Conservation (phyloP, 169 alveolate species). For the Cytauxzoon felis region DNA sequence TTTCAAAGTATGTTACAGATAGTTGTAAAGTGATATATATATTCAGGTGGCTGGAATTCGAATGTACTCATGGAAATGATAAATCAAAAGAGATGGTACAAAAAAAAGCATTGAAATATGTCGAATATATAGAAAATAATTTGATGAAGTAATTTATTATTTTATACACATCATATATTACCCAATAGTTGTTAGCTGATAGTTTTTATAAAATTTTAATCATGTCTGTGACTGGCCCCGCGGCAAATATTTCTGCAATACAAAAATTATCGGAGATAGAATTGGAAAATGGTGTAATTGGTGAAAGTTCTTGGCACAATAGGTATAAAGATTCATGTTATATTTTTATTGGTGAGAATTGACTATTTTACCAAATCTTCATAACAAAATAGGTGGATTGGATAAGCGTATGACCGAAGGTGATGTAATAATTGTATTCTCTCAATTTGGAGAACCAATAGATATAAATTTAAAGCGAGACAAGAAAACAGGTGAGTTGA, state of each 20-base stretch:
- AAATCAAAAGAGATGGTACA: constrained; percentile 73
- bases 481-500: constrained; percentile 85
- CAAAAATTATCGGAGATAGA: constrained; percentile 70
- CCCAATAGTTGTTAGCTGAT: not conserved
- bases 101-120: constrained; percentile 75
- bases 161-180: not conserved
- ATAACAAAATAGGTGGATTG: constrained; percentile 74
- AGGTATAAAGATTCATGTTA: constrained; percentile 73
- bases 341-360: constrained; percentile 61
- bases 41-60: constrained; percentile 79
- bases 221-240: constrained; percentile 66
- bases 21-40: constrained; percentile 32
- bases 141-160: not conserved
- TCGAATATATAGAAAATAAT: constrained; percentile 62
- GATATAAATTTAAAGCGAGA: constrained; percentile 94
- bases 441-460: constrained; percentile 96
- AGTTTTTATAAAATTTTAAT: not conserved
- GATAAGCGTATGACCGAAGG: constrained; percentile 95
- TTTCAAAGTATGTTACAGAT: constrained; percentile 41
- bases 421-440: constrained; percentile 93
- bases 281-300: constrained; percentile 66
- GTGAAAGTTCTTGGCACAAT: constrained; percentile 78
- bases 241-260: constrained; percentile 60
- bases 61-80: constrained; percentile 71
- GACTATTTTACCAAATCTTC: not conserved